Base-by-base conservation (phyloP, 176 grass and related monocot species). In the Musa schizocarpa region DNA sequence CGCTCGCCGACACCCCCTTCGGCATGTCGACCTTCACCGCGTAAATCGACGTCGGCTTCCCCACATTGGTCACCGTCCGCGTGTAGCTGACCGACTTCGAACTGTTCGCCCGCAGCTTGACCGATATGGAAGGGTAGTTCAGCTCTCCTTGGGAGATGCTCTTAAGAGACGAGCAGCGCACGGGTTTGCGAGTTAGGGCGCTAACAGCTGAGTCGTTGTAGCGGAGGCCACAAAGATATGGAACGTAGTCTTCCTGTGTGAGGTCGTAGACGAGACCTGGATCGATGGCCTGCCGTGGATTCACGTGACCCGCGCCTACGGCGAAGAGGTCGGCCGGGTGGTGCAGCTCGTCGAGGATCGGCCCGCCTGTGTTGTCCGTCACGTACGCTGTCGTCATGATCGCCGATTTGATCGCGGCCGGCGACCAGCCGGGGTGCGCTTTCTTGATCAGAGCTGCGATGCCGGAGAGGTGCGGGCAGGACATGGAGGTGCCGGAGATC, bases 311-410 rank as follows among this genome's bases (percentile, higher is more conserved):
- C 4, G 84, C 84, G 0, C 79, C 84, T 13, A 74, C 59, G 8
- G 73, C 50, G 59, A 74, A 74, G 50, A 74, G 62, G 59, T 21
- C 50, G 14, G 75, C 84, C 9, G 50, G 74, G 13, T 49, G 51
- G 1, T 20, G 20, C 4, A 11, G 11, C 34, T 63, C 27, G 34
- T 76, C 74, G 0, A 61, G 17, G 73, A 78, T 63, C 13, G 3
- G 17, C 9, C 43, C 64, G 9, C 83, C 78, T 12, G 62, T 53
- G 43, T 76, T 74, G 56, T 63, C 83, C 4, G 53, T 19, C 0
- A 48, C 29, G 54, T 14, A 17, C 1, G 79, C 79, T 9, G 79
- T 82, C n/a, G 84, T 86, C 69, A 86, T 82, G 58, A 82, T 86
- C 8, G 79, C 73, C 8, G 84, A 81, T 65, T 81, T 86, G 34